Evolutionary conservation across 192 early-diverging fungal genomes (phyloP), one percentile per base, ranked within the genome.

Genomic region (Umbelopsis sp.): DNA sequence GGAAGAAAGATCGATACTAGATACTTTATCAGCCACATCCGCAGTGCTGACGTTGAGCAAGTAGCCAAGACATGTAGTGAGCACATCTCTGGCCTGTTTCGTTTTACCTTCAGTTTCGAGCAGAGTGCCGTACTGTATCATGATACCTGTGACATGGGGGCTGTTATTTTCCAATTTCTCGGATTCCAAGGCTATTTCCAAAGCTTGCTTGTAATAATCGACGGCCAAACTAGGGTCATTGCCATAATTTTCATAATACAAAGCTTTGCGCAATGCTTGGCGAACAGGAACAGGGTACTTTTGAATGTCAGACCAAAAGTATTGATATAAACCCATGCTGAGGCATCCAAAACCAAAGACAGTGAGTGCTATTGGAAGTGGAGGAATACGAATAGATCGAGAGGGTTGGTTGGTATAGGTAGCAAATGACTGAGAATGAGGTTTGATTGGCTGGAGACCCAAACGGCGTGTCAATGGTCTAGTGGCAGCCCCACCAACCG

Each of bases 71-170:
- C 55, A 61, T 4, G 27, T 37, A 1, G 55, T 35, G 20, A 84
- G 66, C 1, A 85, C 80, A 69, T 83, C 78, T 27, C 79, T 72
- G 16, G 87, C 87, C 22, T 88, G 81, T 33, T 72, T 73, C 15
- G 53, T 67, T 18, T 73, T 66, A 0, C 79, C 83, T 61, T 85
- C 49, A 9, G 74, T 71, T 49, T 86, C 81, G 13, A 85, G 76
- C 52, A 88, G 49, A 1, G 80, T 72, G 0, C 82, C 87, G 15
- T 83, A 52, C 46, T 85, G 87, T 52, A 88, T 88, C 83, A 88
- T 79, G 46, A 88, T 88, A 6, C 87, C 87, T 0, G 83, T 86
- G 18, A 88, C 79, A 25, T 86, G 80, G 12, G 77, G 75, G 0
- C 83, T 82, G 20, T 84, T 61, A 8, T 77, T 74, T 23, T 79